Conservation (phyloP, 1,139 yeast genomes). For the Citeromyces hawaiiensis region DNA sequence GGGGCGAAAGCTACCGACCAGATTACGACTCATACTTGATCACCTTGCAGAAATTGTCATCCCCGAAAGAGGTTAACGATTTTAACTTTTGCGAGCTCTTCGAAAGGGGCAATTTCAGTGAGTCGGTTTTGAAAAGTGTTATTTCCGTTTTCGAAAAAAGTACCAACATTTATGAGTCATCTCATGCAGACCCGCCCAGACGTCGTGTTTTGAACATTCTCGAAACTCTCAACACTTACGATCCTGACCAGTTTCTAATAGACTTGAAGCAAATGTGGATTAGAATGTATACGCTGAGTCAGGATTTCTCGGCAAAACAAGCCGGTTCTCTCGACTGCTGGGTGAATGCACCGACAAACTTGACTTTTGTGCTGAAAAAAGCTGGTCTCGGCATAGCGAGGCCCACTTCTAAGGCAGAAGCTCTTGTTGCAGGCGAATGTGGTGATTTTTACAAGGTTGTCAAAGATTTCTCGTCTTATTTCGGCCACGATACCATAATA, state of each 20-base stretch:
- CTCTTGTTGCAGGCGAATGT: not conserved
- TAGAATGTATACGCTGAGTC: conserved; percentile 48
- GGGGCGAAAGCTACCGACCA: conserved; percentile 1
- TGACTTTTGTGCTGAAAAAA: not conserved
- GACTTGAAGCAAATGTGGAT: conserved; percentile 35
- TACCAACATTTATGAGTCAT: conserved; percentile 6
- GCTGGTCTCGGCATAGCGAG: not conserved
- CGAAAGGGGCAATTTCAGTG: conserved; percentile 32
- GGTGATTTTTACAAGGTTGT: conserved; percentile 5
- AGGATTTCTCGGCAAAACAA: conserved; percentile 37
- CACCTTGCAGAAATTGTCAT: conserved; percentile 5
- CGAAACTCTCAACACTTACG: conserved; percentile 13
- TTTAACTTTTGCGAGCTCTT: conserved; percentile 29
- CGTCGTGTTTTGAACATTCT: conserved; percentile 13
- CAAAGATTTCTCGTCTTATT: conserved; percentile 2
- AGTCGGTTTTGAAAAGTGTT: conserved; percentile 28
- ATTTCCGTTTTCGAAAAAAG: conserved; percentile 21
- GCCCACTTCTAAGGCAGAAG: not conserved
- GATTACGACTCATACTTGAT: conserved; percentile 5
- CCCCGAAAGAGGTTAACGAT: conserved; percentile 13
- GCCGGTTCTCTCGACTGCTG: conserved; percentile 15
- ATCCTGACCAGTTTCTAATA: conserved; percentile 6
- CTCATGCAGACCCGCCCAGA: not conserved
- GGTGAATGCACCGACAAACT: conserved; percentile 4
- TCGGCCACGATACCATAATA: conserved; percentile 2